Conservation (phyloP, 345 rosid genomes). For the Brassica nigra region DNA sequence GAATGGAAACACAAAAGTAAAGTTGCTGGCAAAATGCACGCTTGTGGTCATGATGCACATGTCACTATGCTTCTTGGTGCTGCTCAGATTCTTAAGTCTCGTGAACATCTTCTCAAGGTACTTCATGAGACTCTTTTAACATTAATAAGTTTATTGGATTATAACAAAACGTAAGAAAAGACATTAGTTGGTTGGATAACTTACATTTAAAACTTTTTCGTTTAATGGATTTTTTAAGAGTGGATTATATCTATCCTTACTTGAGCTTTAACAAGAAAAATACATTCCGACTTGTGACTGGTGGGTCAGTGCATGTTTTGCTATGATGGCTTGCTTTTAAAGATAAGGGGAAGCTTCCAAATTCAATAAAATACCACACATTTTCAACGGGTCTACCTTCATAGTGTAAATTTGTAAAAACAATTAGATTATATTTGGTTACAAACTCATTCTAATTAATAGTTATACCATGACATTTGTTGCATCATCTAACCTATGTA, state of each 20-base stretch:
- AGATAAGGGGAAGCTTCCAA: not conserved
- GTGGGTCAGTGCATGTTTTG: slow-evolving; percentile 9
- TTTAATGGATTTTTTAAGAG: not conserved
- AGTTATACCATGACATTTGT: not conserved
- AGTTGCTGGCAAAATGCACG: slow-evolving; percentile 87
- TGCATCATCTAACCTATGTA: not conserved
- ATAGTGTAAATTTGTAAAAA: not conserved
- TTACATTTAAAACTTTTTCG: not conserved
- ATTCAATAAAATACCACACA: not conserved
- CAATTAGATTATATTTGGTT: not conserved
- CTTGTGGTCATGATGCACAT: slow-evolving; percentile 93
- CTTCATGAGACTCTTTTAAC: slow-evolving; percentile 6
- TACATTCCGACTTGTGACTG: not conserved
- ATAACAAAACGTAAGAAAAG: not conserved
- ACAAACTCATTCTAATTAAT: not conserved
- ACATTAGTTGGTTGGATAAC: not conserved
- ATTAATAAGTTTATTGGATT: not conserved
- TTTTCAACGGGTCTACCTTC: not conserved
- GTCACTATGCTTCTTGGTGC: slow-evolving; percentile 92
- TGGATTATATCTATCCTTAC: not conserved
- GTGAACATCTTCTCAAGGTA: slow-evolving; percentile 48
- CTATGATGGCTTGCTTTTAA: not conserved
- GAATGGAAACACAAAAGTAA: slow-evolving; percentile 86
- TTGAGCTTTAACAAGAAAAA: too few species aligned
- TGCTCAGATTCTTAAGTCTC: slow-evolving; percentile 69